Percentiles rank a stretch among this genome's conserved stretches.
These are phyloP conservation scores for Tolypocladium capitatum DNA, from an alignment of 2,329 filamentous ascomycete genomes.

Conservation along the genomic window DNA sequence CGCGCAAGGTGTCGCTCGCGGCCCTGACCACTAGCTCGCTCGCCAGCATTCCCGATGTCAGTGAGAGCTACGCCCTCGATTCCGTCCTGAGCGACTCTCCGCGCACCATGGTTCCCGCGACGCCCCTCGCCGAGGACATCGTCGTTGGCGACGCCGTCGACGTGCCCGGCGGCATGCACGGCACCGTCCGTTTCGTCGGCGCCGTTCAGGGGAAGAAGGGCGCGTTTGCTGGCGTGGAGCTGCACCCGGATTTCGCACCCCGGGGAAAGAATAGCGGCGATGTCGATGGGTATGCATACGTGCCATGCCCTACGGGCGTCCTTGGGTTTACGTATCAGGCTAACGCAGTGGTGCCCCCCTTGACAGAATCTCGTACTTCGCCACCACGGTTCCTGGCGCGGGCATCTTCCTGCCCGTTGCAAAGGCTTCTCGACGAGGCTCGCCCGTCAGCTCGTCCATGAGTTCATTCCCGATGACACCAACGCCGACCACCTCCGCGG, in stretches of 20 bases:
- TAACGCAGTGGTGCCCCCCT: neutral
- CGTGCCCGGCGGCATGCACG: constrained; percentile 85
- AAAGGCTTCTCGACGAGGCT: constrained; percentile 59
- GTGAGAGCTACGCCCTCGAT: constrained; percentile 47
- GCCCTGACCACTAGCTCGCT: constrained; percentile 52
- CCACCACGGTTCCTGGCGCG: constrained; percentile 61
- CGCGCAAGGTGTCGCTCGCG: constrained; percentile 59
- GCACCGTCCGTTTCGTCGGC: constrained; percentile 80
- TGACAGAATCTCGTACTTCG: constrained; percentile 61
- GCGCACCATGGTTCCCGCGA: constrained; percentile 35
- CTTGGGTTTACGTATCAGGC: neutral
- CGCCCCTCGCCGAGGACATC: constrained; percentile 41
- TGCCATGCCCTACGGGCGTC: constrained; percentile 2
- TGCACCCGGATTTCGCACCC: constrained; percentile 64
- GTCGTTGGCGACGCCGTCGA: constrained; percentile 75
- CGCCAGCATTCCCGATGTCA: constrained; percentile 53
- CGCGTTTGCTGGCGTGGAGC: constrained; percentile 82
- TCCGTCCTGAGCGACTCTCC: constrained; percentile 28
- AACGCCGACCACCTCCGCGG: constrained; percentile 45
- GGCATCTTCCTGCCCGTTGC: constrained; percentile 87
- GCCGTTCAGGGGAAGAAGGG: constrained; percentile 80
- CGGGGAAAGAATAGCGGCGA: constrained; percentile 93
- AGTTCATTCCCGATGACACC: constrained; percentile 53
- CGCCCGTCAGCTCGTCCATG: constrained; percentile 35
- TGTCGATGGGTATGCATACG: constrained; percentile 65